Conservation (phyloP, 805 yeast species). For the Saturnispora besseyi region DNA sequence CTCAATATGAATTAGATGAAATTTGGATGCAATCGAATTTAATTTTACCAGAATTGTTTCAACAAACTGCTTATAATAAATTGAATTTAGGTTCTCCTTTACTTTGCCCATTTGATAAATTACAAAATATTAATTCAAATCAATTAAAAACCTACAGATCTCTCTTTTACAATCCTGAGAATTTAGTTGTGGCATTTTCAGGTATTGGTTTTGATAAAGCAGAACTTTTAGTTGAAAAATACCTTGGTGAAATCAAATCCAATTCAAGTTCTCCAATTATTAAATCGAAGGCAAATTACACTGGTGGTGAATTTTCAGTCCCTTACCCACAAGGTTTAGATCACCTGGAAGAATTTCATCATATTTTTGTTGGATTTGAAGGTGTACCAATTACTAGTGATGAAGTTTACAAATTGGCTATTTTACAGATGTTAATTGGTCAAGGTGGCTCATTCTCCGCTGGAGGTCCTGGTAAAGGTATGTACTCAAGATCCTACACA, state of each 20-base stretch:
- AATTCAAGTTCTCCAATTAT: conserved; percentile 15
- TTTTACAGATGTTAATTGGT: conserved; percentile 82
- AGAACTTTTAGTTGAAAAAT: conserved; percentile 46
- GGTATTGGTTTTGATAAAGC: conserved; percentile 75
- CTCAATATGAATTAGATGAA: conserved; percentile 75
- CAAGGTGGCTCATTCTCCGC: conserved; percentile 98
- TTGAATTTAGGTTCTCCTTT: conserved; percentile 81
- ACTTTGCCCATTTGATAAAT: conserved; percentile 64
- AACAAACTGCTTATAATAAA: conserved; percentile 64
- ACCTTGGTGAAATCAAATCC: conserved; percentile 55
- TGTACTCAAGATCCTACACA: conserved; percentile 91
- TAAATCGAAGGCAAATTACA: conserved; percentile 39
- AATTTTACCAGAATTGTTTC: conserved; percentile 83
- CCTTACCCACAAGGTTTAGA: conserved; percentile 52
- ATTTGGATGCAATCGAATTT: conserved; percentile 76
- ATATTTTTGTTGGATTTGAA: conserved; percentile 80
- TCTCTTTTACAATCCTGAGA: conserved; percentile 65
- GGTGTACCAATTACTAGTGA: conserved; percentile 76
- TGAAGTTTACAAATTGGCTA: conserved; percentile 85
- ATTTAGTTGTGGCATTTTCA: conserved; percentile 76
- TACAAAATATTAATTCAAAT: conserved; percentile 44
- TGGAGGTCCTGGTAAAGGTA: conserved; percentile 99
- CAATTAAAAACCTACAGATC: conserved; percentile 51
- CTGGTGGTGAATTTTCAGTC: conserved; percentile 50
- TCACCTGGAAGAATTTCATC: conserved; percentile 69